Base-by-base conservation (phyloP, 768 basidiomycete species). In the Lanmaoa pseudosensibilis region DNA sequence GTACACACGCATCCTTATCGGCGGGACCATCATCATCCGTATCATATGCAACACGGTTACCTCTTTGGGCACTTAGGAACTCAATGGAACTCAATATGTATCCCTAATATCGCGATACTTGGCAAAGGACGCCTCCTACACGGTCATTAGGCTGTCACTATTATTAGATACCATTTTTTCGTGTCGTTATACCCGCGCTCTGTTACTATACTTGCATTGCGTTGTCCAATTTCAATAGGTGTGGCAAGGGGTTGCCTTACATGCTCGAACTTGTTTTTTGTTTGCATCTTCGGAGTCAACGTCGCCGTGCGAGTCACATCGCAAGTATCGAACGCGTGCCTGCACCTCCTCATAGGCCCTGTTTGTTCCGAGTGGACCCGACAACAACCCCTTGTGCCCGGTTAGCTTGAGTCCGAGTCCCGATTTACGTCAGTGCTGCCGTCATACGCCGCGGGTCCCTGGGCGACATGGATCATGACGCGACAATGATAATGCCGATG, bases 1-100 rank as follows among this genome's bases (percentile, higher is more conserved):
- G 66, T 68, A 67, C 47, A 52, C 63, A 56, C n/a, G 66, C 66
- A 66, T 68, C 54, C 30, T 33, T 37, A 32, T 55, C 34, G 62
- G 65, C 63, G 12, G 62, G 55, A 67, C 59, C 41, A 49, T n/a
- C 41, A 49, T n/a, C 27, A 27, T 33, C 37, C 19, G 19, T 52
- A 57, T 40, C 37, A 19, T 48, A 50, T 64, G 40, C 23, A 27
- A 27, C 13, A 36, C 43, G 30, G 34, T 21, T 46, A 46, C 27
- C 10, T 16, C 33, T 39, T 39, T 46, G 54, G 60, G 55, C 25
- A 40, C 23, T 40, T 5, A 56, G 57, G 46, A 48, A 60, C 40
- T 39, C n/a, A 46, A 4, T 36, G 50, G 46, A 51, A 56, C 44
- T 45, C 30, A 5, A 38, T 64, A 65, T 65, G 38, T 65, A 65